Percentiles rank a stretch among this genome's conserved stretches.
Evolutionary conservation across 2,329 filamentous ascomycete genomes (phyloP).

Genomic region (Venturia carpophila): DNA sequence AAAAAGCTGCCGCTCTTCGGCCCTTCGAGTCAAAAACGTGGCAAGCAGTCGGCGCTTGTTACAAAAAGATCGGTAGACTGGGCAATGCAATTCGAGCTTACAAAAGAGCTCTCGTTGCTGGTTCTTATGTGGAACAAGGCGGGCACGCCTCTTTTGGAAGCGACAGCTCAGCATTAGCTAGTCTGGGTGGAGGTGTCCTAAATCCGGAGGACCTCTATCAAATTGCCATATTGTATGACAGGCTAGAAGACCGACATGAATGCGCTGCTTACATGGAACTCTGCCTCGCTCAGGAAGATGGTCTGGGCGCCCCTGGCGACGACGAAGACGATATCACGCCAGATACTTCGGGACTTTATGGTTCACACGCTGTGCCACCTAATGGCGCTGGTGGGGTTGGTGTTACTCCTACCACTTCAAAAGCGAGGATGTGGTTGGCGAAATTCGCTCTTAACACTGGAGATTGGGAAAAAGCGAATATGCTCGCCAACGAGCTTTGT

Average conservation of each 20-base stretch:
- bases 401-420: constrained; percentile 84
- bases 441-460: constrained; percentile 66
- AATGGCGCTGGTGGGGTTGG: constrained; percentile 71
- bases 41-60: constrained; percentile 88
- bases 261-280: constrained; percentile 94
- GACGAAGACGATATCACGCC: constrained; percentile 29
- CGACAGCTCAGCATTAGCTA: constrained; percentile 36
- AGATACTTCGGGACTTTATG: constrained; percentile 24
- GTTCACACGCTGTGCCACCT: constrained; percentile 37
- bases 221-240: constrained; percentile 84
- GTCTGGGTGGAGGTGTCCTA: constrained; percentile 49
- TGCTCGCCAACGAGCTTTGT: constrained; percentile 81
- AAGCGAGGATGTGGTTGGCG: constrained; percentile 89
- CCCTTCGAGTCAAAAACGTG: constrained; percentile 98
- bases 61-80: constrained; percentile 78
- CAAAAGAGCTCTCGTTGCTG: constrained; percentile 83
- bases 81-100: constrained; percentile 91
- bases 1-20: constrained; percentile 84
- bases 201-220: constrained; percentile 87
- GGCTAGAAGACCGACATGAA: constrained; percentile 66
- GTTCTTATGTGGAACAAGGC: constrained; percentile 67
- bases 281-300: constrained; percentile 85
- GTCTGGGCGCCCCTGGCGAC: constrained; percentile 32
- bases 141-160: constrained; percentile 41
- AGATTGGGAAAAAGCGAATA: constrained; percentile 68